Base-by-base conservation (phyloP, 2,329 filamentous ascomycete species). In the Orbilia blumenaviensis region DNA sequence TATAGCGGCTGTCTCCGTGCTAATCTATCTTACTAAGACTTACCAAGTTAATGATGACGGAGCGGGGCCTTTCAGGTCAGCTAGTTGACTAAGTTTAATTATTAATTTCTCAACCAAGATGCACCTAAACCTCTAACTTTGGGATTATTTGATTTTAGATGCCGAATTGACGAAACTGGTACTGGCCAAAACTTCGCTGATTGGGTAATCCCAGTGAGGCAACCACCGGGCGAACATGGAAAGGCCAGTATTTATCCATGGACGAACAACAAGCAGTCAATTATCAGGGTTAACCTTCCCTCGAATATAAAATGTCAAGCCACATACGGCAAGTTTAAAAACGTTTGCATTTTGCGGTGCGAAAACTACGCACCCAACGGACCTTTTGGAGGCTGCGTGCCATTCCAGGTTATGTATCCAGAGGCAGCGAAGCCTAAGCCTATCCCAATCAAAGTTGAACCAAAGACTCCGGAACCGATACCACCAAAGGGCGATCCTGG, bases 311-410 rank as follows among this genome's bases (percentile, higher is more conserved):
- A 62, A 23, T 62, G 58, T n/a, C 2, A 16, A 27, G 38, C 36
- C 3, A 14, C 2, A 44, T 46, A 46, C 25, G 58, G 58, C 16
- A 62, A 48, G 21, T 34, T 32, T 12, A 32, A 44, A 23, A 42
- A 42, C 41, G 25, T 62, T 18, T 62, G 58, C 25, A 46, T 62
- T 10, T 4, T 46, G 12, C 23, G 58, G 16, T 62, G 58, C 16
- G 58, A 62, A 25, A 62, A 62, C 34, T 48, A 44, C 14, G 58
- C 58, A 7, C n/a, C 12, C 6, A 61, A 61, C 12, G 54, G 54
- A 0, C 54, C 54, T 14, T 61, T 61, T 14, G 54, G 54, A 25
- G 54, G 54, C 16, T 61, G 54, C 25, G 9, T 61, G 8, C 54
- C 54, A 1, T 42, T 61, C 16, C 32, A 42, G 27, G 42, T 63